Base-by-base conservation (phyloP, 352 stramenopile genomes). In the Phytophthora syringae region DNA sequence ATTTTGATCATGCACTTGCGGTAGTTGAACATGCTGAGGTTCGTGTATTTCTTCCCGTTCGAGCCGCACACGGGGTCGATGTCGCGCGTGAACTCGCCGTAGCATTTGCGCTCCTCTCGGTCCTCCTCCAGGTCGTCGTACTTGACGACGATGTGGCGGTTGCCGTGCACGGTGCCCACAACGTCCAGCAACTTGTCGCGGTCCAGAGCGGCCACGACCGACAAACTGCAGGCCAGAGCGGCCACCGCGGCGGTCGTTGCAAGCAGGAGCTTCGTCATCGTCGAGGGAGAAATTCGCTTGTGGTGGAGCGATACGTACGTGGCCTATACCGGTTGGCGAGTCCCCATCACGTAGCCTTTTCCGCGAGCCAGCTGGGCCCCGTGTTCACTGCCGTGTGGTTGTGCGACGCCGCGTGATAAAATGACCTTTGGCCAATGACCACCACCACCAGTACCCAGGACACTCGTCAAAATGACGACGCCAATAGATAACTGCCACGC, bases 1-100 rank as follows among this genome's bases (percentile, higher is more conserved):
- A 73, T 49, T 47, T 67, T 64, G 20, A 70, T 65, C 52, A 84
- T 65, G 54, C 81, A 90, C 64, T 86, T 67, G 20, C 83, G 67
- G 68, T 81, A 88, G 52, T 54, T 54, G 37, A 90, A 85, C 58
- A 88, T 79, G 52, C 78, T 88, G 18, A 61, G 45, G 58, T 90
- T 90, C 37, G 48, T 64, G 66, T 87, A 83, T 34, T 76, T 72
- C 50, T 73, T 78, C 49, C 81, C 81, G 54, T 90, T 80, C 6
- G 78, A 87, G 44, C 63, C 79, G 51, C 82, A 90, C 30, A 88
- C 77, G 1, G 66, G 73, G 20, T 78, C 65, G 42, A 74, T 74
- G 12, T 87, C 79, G 11, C 79, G 75, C 43, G 76, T 87, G 48
- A 88, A 87, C 10, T 74, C 18, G 16, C 48, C 61, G 39, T 67